Percentiles rank a stretch among this genome's conserved stretches.
Conservation (phyloP, 139 green algal genomes). For the Ostreobium quekettii region DNA sequence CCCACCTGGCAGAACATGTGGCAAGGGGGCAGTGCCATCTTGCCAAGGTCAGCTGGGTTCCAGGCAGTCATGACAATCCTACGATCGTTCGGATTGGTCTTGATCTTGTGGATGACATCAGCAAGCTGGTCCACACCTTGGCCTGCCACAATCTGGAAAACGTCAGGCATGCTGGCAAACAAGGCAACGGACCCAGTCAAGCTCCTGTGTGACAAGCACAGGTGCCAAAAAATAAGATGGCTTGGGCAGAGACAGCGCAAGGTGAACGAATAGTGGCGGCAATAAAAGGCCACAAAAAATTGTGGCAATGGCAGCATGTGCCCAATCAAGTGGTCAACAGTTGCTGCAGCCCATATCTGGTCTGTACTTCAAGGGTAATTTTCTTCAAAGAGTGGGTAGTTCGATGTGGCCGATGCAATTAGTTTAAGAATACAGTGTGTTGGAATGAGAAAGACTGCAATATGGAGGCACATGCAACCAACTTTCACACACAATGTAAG, state of each 20-base stretch:
- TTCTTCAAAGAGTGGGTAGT: too few relatives aligned
- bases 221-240: background rate
- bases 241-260: too few relatives aligned
- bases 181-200: background rate
- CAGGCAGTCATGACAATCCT: conserved; percentile 95
- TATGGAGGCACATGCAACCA: too few relatives aligned
- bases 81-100: conserved; percentile 81
- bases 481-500: too few relatives aligned
- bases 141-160: too few relatives aligned
- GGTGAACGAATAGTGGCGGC: background rate
- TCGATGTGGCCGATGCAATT: too few relatives aligned
- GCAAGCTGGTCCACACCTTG: conserved; percentile 94
- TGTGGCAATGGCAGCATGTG: background rate
- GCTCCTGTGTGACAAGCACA: background rate
- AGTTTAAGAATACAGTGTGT: too few relatives aligned
- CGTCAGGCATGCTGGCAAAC: too few relatives aligned
- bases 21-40: conserved; percentile 97
- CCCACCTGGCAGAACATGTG: conserved; percentile 94
- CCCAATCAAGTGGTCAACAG: too few relatives aligned
- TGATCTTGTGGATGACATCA: conserved; percentile 83
- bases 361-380: too few relatives aligned
- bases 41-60: conserved; percentile 86
- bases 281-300: conserved; percentile 14
- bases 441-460: too few relatives aligned
- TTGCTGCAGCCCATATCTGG: too few relatives aligned